A percentile compares a stretch with the other conserved stretches of the same genome.
These are phyloP conservation scores for Cyclotella atomus DNA, from an alignment of 108 stramenopile species.

Conservation along the genomic window DNA sequence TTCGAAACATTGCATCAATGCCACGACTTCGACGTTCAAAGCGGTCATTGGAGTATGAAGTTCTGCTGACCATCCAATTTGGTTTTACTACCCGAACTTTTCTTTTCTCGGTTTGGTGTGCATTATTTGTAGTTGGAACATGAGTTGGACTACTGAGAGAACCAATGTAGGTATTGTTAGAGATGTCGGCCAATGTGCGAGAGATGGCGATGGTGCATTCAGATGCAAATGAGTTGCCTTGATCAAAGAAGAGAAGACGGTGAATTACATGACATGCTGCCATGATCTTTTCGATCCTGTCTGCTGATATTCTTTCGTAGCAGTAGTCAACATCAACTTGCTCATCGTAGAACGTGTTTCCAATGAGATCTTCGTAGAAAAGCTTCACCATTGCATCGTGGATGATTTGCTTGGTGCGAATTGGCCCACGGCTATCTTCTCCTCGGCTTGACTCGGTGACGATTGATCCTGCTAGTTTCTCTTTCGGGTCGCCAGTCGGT, in stretches of 20 bases:
- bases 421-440: background rate
- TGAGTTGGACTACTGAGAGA: background rate
- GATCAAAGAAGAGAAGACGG: conserved; percentile 44
- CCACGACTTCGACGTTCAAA: conserved; percentile 29
- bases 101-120: background rate
- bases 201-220: conserved; percentile 33
- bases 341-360: conserved; percentile 2
- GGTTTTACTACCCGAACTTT: conserved; percentile 2
- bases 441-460: background rate
- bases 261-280: conserved; percentile 48
- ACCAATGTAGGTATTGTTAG: conserved; percentile 16
- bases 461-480: background rate
- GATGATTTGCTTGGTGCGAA: background rate
- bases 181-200: conserved; percentile 33
- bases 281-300: conserved; percentile 33
- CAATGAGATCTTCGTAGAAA: conserved; percentile 29
- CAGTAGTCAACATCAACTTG: background rate
- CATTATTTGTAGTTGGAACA: background rate
- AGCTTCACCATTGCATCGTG: conserved; percentile 35
- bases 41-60: conserved; percentile 11
- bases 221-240: conserved; percentile 31
- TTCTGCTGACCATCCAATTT: background rate
- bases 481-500: background rate
- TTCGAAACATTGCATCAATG: conserved; percentile 7
- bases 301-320: conserved; percentile 1